These are phyloP conservation scores for Endotrypanum monterogeii DNA, from an alignment of 208 protist species.

Conservation along the genomic window DNA sequence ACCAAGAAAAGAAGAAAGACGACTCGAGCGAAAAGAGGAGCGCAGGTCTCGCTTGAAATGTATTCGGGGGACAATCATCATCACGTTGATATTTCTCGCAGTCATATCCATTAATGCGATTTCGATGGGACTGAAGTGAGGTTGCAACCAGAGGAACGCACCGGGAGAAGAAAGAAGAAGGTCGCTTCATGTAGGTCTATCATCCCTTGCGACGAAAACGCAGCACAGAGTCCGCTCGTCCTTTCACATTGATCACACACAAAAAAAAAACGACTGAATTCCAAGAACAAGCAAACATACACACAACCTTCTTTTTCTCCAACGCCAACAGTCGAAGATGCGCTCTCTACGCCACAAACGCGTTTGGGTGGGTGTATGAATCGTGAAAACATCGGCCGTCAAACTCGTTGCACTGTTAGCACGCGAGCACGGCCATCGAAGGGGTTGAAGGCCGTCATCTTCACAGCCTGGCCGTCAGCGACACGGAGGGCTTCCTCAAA, in stretches of 20 bases:
- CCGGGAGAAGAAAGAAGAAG: background rate
- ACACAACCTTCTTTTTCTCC: background rate
- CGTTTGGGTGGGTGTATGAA: background rate
- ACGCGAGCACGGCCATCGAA: conserved; percentile 39
- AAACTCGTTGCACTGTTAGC: conserved; percentile 27
- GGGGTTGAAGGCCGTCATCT: conserved; percentile 62
- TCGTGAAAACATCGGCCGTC: background rate
- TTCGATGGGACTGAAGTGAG: no score
- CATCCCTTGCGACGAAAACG: background rate
- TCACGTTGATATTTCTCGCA: background rate
- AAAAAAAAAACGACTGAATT: background rate
- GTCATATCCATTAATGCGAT: background rate
- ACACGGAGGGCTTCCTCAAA: conserved; percentile 36
- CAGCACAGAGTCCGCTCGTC: background rate
- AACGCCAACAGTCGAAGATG: background rate
- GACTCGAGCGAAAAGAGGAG: background rate
- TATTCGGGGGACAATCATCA: background rate
- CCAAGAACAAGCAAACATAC: background rate
- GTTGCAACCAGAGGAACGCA: background rate
- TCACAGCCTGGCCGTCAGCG: conserved; percentile 20
- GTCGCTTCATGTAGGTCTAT: background rate
- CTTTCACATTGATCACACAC: background rate
- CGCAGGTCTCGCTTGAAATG: background rate
- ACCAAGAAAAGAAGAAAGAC: background rate
- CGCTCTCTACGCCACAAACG: background rate